Conservation (phyloP, 106 monocot species). For the Agapanthus africanus region DNA sequence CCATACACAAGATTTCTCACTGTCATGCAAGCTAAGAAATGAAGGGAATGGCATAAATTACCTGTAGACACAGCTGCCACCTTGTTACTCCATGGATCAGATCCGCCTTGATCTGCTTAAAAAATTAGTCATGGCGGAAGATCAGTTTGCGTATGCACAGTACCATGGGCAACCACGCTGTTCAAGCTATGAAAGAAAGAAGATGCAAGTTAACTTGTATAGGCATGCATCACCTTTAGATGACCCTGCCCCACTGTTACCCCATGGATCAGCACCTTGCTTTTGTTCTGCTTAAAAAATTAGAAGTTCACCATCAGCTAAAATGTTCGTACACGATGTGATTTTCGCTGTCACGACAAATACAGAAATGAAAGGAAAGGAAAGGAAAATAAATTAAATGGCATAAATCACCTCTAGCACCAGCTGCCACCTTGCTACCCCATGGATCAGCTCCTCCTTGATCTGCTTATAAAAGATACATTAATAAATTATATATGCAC, state of each 20-base stretch:
- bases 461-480: no score
- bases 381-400: neutral
- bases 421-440: slow-evolving; percentile 6
- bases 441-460: neutral
- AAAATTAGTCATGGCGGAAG: no score
- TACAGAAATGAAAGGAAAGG: neutral
- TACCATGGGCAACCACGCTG: no score
- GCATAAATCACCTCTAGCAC: neutral
- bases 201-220: neutral
- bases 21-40: no score
- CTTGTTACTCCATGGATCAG: neutral
- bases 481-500: no score
- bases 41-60: neutral
- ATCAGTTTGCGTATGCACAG: no score
- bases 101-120: no score
- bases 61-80: neutral
- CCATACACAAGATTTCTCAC: no score
- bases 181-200: neutral
- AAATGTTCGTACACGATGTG: no score
- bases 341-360: neutral
- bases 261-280: neutral
- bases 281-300: neutral
- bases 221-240: neutral
- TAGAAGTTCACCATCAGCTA: neutral
- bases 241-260: neutral